Conservation (phyloP, 805 yeast genomes). For the Starmerella cellae region DNA sequence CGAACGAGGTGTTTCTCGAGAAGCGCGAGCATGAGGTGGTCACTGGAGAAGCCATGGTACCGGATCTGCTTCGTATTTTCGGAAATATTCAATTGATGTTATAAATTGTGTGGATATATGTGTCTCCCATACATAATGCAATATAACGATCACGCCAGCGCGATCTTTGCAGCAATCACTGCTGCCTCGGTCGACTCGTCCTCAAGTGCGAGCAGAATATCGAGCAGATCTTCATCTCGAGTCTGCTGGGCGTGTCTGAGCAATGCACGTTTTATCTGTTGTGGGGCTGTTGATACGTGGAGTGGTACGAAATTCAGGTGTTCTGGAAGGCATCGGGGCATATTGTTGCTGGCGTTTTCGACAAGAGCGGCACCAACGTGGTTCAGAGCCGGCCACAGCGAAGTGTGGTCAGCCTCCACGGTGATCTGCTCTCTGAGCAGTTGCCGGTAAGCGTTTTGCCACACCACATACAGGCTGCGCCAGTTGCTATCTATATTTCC, state of each 20-base stretch:
- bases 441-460: conserved; percentile 4
- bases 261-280: conserved; percentile 10
- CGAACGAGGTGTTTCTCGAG: too few species aligned
- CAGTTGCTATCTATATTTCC: conserved; percentile 3
- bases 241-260: conserved; percentile 7
- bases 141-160: conserved; percentile 3
- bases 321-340: conserved; percentile 1
- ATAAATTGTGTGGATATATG: too few species aligned
- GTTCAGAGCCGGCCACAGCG: conserved; percentile 4
- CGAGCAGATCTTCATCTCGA: conserved; percentile 2
- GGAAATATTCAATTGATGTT: too few species aligned
- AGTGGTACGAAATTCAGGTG: conserved; percentile 4
- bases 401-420: background rate
- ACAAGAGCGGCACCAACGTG: background rate
- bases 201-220: conserved; percentile 3
- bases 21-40: too few species aligned
- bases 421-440: background rate
- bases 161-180: conserved; percentile 6
- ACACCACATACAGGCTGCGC: conserved; percentile 9
- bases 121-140: background rate
- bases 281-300: conserved; percentile 5
- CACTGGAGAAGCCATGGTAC: too few species aligned
- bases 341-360: too few species aligned
- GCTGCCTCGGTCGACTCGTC: conserved; percentile 8
- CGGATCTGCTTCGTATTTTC: too few species aligned